Evolutionary conservation across 1,284 basidiomycete genomes (phyloP).

Genomic region (Anthracocystis panici-leucophaei): DNA sequence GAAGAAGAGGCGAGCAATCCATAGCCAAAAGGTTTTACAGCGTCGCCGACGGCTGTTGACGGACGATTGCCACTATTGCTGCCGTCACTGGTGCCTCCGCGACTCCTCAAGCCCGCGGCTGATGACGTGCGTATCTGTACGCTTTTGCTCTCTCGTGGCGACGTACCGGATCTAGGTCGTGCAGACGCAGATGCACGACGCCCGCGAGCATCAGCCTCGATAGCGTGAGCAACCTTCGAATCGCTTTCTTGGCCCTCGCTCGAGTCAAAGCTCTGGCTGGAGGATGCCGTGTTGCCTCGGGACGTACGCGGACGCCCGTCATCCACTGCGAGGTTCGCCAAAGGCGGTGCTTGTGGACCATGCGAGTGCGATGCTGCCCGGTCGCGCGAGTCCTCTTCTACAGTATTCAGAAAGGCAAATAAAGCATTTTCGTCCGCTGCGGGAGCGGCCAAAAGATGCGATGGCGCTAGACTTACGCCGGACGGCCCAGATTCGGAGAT

Average conservation of each 20-base stretch:
- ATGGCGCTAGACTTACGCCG: not conserved
- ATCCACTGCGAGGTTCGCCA: not conserved
- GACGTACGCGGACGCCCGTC: constrained; percentile 41
- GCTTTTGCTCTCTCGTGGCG: not conserved
- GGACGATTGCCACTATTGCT: constrained; percentile 29
- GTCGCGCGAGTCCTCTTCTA: constrained; percentile 43
- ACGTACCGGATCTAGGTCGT: constrained; percentile 13
- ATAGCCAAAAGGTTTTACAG: constrained; percentile 44
- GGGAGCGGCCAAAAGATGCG: not conserved
- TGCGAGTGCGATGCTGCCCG: constrained; percentile 3
- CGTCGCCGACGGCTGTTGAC: constrained; percentile 32
- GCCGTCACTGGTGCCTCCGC: constrained; percentile 18
- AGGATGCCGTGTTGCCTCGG: constrained; percentile 35
- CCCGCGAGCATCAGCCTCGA: constrained; percentile 6
- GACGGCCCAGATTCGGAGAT: not conserved
- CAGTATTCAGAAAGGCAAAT: constrained; percentile 39
- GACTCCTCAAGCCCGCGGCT: constrained; percentile 9
- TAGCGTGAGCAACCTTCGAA: not conserved
- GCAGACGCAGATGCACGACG: constrained; percentile 21
- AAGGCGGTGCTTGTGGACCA: not conserved
- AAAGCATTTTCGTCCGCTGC: constrained; percentile 33
- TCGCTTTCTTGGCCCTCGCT: constrained; percentile 14
- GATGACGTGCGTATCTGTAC: constrained; percentile 19
- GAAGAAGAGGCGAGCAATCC: constrained; percentile 9
- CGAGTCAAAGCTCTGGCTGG: constrained; percentile 11